Conservation (phyloP, 495 filamentous ascomycete genomes). For the Diplogelasinospora grovesii region DNA sequence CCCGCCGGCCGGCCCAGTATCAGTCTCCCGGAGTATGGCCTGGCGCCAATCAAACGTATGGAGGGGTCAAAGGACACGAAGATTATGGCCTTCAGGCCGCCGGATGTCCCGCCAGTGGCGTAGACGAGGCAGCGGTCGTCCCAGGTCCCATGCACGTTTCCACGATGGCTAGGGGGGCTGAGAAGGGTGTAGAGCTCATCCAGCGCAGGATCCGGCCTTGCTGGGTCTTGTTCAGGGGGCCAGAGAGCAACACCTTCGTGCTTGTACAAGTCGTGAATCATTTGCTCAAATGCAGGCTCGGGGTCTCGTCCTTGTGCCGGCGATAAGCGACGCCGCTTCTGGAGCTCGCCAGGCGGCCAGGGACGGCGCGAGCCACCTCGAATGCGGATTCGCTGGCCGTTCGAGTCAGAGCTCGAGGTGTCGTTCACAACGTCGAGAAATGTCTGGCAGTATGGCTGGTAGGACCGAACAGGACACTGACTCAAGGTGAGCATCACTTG, state of each 20-base stretch:
- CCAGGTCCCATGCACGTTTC: slow-evolving; percentile 44
- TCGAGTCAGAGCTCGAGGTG: slow-evolving; percentile 29
- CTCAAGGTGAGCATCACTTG: slow-evolving; percentile 45
- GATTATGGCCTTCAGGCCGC: slow-evolving; percentile 44
- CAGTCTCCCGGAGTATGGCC: slow-evolving; percentile 12
- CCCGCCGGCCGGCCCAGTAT: not conserved
- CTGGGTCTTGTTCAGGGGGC: slow-evolving; percentile 47
- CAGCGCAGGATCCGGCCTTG: slow-evolving; percentile 18
- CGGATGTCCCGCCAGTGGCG: slow-evolving; percentile 32
- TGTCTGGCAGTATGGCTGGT: slow-evolving; percentile 50
- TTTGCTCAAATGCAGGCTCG: slow-evolving; percentile 22
- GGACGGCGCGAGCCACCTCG: slow-evolving; percentile 33
- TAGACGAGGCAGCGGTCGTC: slow-evolving; percentile 61
- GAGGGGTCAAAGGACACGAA: slow-evolving; percentile 60
- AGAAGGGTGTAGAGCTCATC: slow-evolving; percentile 48
- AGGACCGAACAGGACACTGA: slow-evolving; percentile 54
- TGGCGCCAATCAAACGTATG: slow-evolving; percentile 15
- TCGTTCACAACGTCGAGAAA: slow-evolving; percentile 65
- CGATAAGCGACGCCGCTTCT: slow-evolving; percentile 12
- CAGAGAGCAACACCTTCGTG: slow-evolving; percentile 49
- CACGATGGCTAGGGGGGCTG: slow-evolving; percentile 45
- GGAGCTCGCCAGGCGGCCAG: slow-evolving; percentile 47
- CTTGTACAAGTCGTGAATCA: slow-evolving; percentile 33
- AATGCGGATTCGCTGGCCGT: slow-evolving; percentile 25
- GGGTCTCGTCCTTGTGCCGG: not conserved